These are phyloP conservation scores for Scedosporium aurantiacum DNA, from an alignment of 2,329 filamentous ascomycete species.

Conservation along the genomic window DNA sequence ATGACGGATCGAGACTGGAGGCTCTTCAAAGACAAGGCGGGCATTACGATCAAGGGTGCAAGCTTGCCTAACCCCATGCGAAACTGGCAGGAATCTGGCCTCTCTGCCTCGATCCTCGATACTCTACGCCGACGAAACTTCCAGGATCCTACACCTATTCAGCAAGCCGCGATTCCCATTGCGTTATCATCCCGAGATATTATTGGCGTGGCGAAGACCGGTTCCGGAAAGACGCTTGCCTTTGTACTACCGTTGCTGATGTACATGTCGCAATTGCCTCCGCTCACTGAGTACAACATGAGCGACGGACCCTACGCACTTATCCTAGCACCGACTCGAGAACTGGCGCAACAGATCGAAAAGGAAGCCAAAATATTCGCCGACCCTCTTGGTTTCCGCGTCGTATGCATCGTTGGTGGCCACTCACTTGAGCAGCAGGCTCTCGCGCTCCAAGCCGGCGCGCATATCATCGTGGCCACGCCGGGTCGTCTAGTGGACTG, in stretches of 20 bases:
- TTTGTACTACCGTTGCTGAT: conserved; percentile 87
- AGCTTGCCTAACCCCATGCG: conserved; percentile 93
- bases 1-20: conserved; percentile 99
- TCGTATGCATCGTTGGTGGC: conserved; percentile 95
- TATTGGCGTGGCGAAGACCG: conserved; percentile 96
- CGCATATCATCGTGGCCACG: conserved; percentile 97
- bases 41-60: conserved; percentile 88
- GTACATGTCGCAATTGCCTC: conserved; percentile 85
- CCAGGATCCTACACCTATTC: conserved; percentile 81
- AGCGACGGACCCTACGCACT: conserved; percentile 97
- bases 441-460: conserved; percentile 79
- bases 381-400: conserved; percentile 78
- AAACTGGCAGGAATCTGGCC: conserved; percentile 73
- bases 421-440: conserved; percentile 91
- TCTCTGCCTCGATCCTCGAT: conserved; percentile 67
- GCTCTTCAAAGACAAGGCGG: conserved; percentile 99
- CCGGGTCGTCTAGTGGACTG: conserved; percentile 95
- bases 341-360: conserved; percentile 96
- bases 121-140: conserved; percentile 82
- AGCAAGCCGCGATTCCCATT: conserved; percentile 90
- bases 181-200: conserved; percentile 85
- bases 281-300: conserved; percentile 73
- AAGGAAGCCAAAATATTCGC: conserved; percentile 89
- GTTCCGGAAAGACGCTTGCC: conserved; percentile 95
- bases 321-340: conserved; percentile 89